Percentiles rank a stretch among this genome's conserved stretches.
phyloP scores from a whole-genome alignment of 768 basidiomycete genomes.

The Kwoniella dejecticola region DNA sequence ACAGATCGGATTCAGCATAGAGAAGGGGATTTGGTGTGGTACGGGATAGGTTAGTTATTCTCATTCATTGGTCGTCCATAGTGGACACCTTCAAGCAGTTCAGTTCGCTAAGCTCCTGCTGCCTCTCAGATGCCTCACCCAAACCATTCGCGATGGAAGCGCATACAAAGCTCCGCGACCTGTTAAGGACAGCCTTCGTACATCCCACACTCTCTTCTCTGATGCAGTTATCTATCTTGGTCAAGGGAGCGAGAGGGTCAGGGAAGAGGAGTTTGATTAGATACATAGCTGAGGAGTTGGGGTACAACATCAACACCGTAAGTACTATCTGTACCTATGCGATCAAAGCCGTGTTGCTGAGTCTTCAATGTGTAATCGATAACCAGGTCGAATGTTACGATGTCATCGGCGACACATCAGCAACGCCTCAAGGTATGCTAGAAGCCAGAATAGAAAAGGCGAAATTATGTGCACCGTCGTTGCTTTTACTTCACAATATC shows the following conservation, averaged over 20 bases:
- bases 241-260: slow-evolving; percentile 75
- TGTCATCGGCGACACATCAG: slow-evolving; percentile 73
- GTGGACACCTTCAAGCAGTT: no score
- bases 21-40: slow-evolving; percentile 59
- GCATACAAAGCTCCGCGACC: slow-evolving; percentile 61
- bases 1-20: slow-evolving; percentile 65
- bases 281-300: slow-evolving; percentile 59
- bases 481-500: slow-evolving; percentile 69
- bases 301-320: slow-evolving; percentile 64
- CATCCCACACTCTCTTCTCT: slow-evolving; percentile 64
- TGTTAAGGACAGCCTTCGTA: slow-evolving; percentile 66
- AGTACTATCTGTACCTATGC: no score
- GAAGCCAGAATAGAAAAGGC: slow-evolving; percentile 76
- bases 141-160: slow-evolving; percentile 34
- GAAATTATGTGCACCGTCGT: slow-evolving; percentile 74
- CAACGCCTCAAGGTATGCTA: slow-evolving; percentile 72
- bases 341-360: no score
- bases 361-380: no score
- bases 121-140: slow-evolving; percentile 15
- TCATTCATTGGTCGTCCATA: not conserved
- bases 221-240: slow-evolving; percentile 69
- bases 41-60: slow-evolving; percentile 59
- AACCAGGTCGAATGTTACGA: slow-evolving; percentile 82
- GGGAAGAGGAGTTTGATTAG: slow-evolving; percentile 74
- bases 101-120: no score